Evolutionary conservation across 257 asterid genomes (phyloP), one percentile per base, ranked within the genome.

Genomic region (Ligustrum vulgare): DNA sequence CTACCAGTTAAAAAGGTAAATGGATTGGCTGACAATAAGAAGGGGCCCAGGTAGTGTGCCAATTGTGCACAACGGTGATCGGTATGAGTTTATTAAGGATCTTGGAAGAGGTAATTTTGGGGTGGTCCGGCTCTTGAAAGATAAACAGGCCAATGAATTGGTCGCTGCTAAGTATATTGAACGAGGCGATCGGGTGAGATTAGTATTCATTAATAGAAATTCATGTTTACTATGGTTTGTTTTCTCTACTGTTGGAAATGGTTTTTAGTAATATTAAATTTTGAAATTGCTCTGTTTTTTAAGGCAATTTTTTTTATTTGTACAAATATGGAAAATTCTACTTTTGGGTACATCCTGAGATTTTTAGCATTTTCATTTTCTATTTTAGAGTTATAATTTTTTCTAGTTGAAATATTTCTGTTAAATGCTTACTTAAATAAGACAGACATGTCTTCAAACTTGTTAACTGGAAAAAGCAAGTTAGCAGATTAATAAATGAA

Each of bases 121-220:
- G 45, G 82, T 88, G 36, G 87, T 90, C 28, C 81, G 84, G 81
- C 84, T 87, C 32, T 81, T 86, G 92, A 83, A 78, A 34, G 88
- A 89, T 69, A 81, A 86, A 70, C 85, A 81, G 73, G 74, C 88
- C 15, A 80, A 82, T 66, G 91, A 84, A 72, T 80, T 84, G 47
- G 91, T 89, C 71, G 89, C 94, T 6, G 83, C 84, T 34, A 89
- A 85, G 86, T 89, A 89, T 71, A 82, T 87, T 60, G 88, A 84
- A 78, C 77, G 88, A 63, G 94, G 92, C 25, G 80, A 75, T 25
- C 82, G 76, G 88, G 90, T 89, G 65, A 66, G 84, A 70, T 78
- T 64, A 43, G 56, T 23, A 2, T 16, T 71, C 33, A 28, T 47
- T 4, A 23, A 36, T 70, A 68, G 79, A 67, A 36, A 20, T 37